Base-by-base conservation (phyloP, 768 basidiomycete genomes). In the Pholiota microspora region DNA sequence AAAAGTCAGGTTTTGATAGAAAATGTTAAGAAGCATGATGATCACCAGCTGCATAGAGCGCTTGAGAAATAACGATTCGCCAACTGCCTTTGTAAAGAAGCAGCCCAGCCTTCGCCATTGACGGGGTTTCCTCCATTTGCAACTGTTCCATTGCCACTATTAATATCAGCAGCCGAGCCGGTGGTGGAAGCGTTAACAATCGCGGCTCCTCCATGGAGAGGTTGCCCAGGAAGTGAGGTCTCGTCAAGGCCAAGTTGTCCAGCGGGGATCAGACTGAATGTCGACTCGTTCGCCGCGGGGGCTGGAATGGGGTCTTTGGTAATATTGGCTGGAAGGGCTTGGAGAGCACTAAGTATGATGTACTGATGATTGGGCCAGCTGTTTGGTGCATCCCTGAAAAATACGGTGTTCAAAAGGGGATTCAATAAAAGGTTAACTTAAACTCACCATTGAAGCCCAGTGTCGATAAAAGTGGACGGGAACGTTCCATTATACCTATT, bases 321-420 rank as follows among this genome's bases (percentile, higher is more conserved):
- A 31, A 94, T 62, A 66, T 91, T 89, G 16, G 83, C 63, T 0
- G 92, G 92, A 13, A 98, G 73, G 9, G 83, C 79, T 32, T 80
- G 78, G 34, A 98, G 81, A 0, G 94, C 93, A 53, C 86, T 76
- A 42, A 96, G 78, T 23, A 82, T 71, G 58, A 96, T 89, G 68
- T 92, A 86, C 58, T 89, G 88, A 62, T 92, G 88, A 7, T 89
- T 88, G 15, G 91, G 90, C 93, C 92, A 97, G 1, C 86, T 69
- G 62, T 94, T 94, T n/a, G 93, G 92, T 23, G 86, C 81, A 64
- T 92, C 89, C 89, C 86, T 88, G 48, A 10, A 15, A 31, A 36
- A 18, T 31, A 29, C 36, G 31, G 28, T 31, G 7, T 18, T 23
- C 27, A 45, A 16, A 36, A 10, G 12, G 10, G 31, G 56, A 28